Conservation (phyloP, 108 stramenopile genomes). For the Nitzschia putrida region DNA sequence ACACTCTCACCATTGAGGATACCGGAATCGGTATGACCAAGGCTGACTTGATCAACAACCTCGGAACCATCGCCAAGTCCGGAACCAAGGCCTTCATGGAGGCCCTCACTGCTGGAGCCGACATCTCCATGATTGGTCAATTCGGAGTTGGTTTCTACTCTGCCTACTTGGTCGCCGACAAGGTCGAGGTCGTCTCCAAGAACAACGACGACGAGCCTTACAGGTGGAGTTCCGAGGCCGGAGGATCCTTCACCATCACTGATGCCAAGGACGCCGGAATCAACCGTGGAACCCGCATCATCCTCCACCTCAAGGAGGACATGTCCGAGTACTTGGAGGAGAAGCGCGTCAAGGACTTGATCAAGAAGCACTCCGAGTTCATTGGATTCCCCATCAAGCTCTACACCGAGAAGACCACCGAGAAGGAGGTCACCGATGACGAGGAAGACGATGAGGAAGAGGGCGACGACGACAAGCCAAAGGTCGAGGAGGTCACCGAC, state of each 20-base stretch:
- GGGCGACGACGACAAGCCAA: slow-evolving; percentile 90
- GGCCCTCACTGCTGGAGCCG: slow-evolving; percentile 97
- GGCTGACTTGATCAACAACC: slow-evolving; percentile 98
- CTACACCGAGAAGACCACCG: slow-evolving; percentile 99
- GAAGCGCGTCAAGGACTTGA: slow-evolving; percentile 96
- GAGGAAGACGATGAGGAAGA: slow-evolving; percentile 97
- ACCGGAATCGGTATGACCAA: slow-evolving; percentile 99
- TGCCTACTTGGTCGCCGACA: slow-evolving; percentile 99
- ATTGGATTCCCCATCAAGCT: slow-evolving; percentile 99
- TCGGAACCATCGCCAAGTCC: slow-evolving; percentile 99
- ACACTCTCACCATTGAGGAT: slow-evolving; percentile 98
- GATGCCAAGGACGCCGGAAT: slow-evolving; percentile 79
- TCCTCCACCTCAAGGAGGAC: slow-evolving; percentile 99
- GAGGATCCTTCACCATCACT: slow-evolving; percentile 96
- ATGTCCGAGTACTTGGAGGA: slow-evolving; percentile 99
- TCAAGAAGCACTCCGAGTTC: slow-evolving; percentile 99
- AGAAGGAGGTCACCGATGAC: slow-evolving; percentile 99
- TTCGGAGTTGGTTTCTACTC: slow-evolving; percentile 99
- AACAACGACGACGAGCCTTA: slow-evolving; percentile 93
- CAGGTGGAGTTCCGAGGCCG: slow-evolving; percentile 96
- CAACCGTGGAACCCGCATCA: slow-evolving; percentile 97
- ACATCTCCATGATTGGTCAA: slow-evolving; percentile 99
- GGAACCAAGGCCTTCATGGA: slow-evolving; percentile 99
- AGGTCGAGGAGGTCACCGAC: slow-evolving; percentile 97
- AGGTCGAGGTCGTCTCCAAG: slow-evolving; percentile 97